Conservation (phyloP, 192 early-diverging fungal species). For the Spinellus fusiger region DNA sequence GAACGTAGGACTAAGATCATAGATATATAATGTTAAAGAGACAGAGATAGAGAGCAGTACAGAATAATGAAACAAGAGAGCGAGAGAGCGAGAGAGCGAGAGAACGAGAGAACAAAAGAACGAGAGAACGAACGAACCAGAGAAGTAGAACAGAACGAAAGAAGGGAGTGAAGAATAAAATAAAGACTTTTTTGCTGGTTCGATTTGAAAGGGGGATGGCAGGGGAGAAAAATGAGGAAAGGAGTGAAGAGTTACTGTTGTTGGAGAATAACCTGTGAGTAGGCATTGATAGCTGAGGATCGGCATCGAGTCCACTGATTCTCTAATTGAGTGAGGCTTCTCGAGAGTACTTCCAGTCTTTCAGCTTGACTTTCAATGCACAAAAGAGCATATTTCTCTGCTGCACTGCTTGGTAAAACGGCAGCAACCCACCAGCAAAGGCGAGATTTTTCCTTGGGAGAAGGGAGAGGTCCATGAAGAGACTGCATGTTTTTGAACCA, state of each 20-base stretch:
- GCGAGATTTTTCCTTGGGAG: background rate
- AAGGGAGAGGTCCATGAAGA: constrained; percentile 11
- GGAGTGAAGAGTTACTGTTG: constrained; percentile 13
- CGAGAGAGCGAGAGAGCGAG: too few species aligned
- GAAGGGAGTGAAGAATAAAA: too few species aligned
- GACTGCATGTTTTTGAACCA: constrained; percentile 7
- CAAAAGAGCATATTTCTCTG: constrained; percentile 4
- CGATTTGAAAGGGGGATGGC: too few species aligned
- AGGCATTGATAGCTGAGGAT: constrained; percentile 7
- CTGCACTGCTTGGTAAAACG: background rate
- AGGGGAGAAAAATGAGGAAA: constrained; percentile 37
- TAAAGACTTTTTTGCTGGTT: too few species aligned
- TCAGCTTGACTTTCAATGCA: constrained; percentile 3
- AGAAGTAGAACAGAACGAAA: too few species aligned
- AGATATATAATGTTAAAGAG: too few species aligned
- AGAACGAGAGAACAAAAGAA: too few species aligned
- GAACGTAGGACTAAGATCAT: too few species aligned
- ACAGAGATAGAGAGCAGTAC: too few species aligned
- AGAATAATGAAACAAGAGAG: too few species aligned
- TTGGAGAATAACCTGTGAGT: constrained; percentile 2
- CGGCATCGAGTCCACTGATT: constrained; percentile 14
- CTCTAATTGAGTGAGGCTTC: constrained; percentile 7
- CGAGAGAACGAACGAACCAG: too few species aligned
- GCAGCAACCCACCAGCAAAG: constrained; percentile 18
- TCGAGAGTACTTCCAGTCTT: constrained; percentile 8